phyloP scores from a whole-genome alignment of 305 asterid species.

The Fraxinus velutina region DNA sequence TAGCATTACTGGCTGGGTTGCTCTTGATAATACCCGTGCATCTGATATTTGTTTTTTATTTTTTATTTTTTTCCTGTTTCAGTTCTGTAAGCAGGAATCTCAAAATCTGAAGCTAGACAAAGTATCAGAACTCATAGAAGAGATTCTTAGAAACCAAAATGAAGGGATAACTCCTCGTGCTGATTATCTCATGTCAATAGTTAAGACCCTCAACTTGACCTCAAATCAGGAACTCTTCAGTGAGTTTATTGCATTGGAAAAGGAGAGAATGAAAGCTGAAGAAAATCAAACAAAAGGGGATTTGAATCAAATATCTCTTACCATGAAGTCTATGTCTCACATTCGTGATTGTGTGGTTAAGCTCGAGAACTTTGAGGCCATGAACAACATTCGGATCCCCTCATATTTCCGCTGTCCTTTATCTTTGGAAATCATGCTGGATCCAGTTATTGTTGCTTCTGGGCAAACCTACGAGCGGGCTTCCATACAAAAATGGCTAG shows the following conservation, averaged over 20 bases:
- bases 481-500: slow-evolving; percentile 79
- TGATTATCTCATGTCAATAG: slow-evolving; percentile 40
- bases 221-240: slow-evolving; percentile 60
- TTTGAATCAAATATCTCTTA: slow-evolving; percentile 37
- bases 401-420: slow-evolving; percentile 71
- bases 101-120: slow-evolving; percentile 57
- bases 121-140: slow-evolving; percentile 43
- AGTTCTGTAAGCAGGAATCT: slow-evolving; percentile 52
- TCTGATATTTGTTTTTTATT: background rate
- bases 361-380: slow-evolving; percentile 41
- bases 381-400: slow-evolving; percentile 56
- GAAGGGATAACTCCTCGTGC: slow-evolving; percentile 43
- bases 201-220: slow-evolving; percentile 51
- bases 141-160: slow-evolving; percentile 43
- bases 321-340: slow-evolving; percentile 46
- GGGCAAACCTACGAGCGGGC: slow-evolving; percentile 85
- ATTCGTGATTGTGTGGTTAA: slow-evolving; percentile 48
- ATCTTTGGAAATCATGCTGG: slow-evolving; percentile 72
- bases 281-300: slow-evolving; percentile 31
- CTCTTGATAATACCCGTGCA: background rate
- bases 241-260: slow-evolving; percentile 71
- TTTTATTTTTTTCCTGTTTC: slow-evolving; percentile 26
- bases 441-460: slow-evolving; percentile 89
- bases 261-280: slow-evolving; percentile 63
- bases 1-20: background rate